These are phyloP conservation scores for Serendipita vermifera DNA, from an alignment of 768 basidiomycete genomes.

Conservation along the genomic window DNA sequence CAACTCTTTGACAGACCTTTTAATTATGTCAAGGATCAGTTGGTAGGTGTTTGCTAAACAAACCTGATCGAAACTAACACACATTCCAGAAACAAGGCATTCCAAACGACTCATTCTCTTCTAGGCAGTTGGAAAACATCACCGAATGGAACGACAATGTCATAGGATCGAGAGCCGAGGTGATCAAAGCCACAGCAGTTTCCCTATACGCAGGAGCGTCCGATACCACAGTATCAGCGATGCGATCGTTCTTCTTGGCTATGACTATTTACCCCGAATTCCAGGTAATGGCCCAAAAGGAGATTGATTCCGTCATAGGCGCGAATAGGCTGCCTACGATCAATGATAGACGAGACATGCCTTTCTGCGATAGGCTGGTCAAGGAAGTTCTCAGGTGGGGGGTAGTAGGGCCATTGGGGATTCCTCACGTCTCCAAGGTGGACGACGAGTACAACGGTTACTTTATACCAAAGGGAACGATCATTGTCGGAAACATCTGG, in stretches of 20 bases:
- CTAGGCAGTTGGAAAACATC: conserved; percentile 29
- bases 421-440: conserved; percentile 11
- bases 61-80: background rate
- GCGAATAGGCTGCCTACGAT: conserved; percentile 45
- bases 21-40: conserved; percentile 35
- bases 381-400: conserved; percentile 46
- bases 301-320: conserved; percentile 51
- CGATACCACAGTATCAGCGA: conserved; percentile 26
- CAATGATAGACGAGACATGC: conserved; percentile 40
- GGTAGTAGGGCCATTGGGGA: conserved; percentile 28
- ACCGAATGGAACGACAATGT: conserved; percentile 20
- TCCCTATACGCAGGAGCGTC: conserved; percentile 34
- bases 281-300: conserved; percentile 45
- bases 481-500: conserved; percentile 51
- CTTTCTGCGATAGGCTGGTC: conserved; percentile 46
- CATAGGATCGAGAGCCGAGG: conserved; percentile 28
- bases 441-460: conserved; percentile 48
- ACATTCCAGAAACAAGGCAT: background rate
- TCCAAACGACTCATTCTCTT: conserved; percentile 12
- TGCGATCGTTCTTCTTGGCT: conserved; percentile 45
- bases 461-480: conserved; percentile 43
- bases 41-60: conserved; percentile 24
- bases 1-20: conserved; percentile 32
- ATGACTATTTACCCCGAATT: conserved; percentile 50
- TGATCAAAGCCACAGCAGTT: conserved; percentile 45